Evolutionary conservation across 2,329 filamentous ascomycete species (phyloP).

Genomic region (Epichloe uncinata): DNA sequence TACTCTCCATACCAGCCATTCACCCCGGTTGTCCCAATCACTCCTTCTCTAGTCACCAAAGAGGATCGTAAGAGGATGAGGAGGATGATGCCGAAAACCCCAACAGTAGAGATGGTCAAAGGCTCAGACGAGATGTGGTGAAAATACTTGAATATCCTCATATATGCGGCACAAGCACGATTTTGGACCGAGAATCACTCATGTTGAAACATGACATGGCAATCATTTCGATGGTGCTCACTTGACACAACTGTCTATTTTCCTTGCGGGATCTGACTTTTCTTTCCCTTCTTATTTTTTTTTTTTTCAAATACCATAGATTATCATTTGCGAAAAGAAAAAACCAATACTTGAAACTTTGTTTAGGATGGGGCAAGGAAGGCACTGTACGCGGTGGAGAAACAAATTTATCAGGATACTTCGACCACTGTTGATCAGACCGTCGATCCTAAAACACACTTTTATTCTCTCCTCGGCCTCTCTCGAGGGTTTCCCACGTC

Average conservation of each 20-base stretch:
- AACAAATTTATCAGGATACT: neutral
- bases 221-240: neutral
- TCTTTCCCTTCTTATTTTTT: neutral
- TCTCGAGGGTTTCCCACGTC: neutral
- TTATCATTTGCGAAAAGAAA: neutral
- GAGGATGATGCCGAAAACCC: constrained; percentile 50
- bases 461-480: neutral
- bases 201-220: neutral
- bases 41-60: constrained; percentile 58
- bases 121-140: constrained; percentile 53
- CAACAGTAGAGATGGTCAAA: constrained; percentile 47
- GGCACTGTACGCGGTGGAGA: neutral
- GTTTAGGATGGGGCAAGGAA: neutral
- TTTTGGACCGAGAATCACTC: neutral
- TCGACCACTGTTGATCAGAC: neutral
- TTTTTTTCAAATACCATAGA: neutral
- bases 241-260: neutral
- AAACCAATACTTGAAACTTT: neutral
- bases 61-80: constrained; percentile 57
- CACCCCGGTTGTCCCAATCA: constrained; percentile 61
- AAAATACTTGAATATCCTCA: constrained; percentile 6
- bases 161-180: neutral
- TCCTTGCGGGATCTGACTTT: neutral
- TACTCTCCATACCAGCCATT: constrained; percentile 73
- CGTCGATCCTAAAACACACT: neutral